Percentiles rank a stretch among this genome's conserved stretches.
Conservation (phyloP, 2,329 filamentous ascomycete species). For the Trichoderma gracile region DNA sequence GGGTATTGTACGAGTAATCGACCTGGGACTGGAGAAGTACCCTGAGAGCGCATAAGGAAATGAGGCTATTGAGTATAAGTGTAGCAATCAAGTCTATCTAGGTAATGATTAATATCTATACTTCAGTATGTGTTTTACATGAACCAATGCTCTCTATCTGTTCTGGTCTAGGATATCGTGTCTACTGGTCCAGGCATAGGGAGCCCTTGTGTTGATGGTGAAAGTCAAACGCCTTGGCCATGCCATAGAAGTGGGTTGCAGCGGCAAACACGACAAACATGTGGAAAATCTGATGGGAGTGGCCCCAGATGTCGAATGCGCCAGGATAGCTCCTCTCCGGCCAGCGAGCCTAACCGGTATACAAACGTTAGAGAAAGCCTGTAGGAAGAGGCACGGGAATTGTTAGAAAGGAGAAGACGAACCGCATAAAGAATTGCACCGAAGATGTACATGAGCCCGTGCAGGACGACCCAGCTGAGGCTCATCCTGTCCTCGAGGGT, state of each 20-base stretch:
- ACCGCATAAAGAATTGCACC: conserved; percentile 86
- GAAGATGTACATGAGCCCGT: conserved; percentile 81
- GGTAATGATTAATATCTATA: neutral
- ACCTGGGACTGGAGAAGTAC: conserved; percentile 55
- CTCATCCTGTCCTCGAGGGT: conserved; percentile 73
- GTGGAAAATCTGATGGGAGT: conserved; percentile 96
- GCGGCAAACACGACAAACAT: conserved; percentile 83
- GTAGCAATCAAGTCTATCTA: neutral
- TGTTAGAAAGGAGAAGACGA: conserved; percentile 37
- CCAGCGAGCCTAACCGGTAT: conserved; percentile 61
- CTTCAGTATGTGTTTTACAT: neutral
- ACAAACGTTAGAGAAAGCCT: too few relatives aligned
- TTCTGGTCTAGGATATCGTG: neutral
- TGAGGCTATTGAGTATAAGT: conserved; percentile 4
- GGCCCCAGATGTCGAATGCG: conserved; percentile 85
- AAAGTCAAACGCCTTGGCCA: conserved; percentile 83
- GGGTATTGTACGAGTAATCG: conserved; percentile 66
- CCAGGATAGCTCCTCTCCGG: conserved; percentile 81
- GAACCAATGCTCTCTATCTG: neutral
- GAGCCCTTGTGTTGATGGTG: conserved; percentile 65
- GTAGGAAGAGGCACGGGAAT: neutral
- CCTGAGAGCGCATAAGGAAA: conserved; percentile 22
- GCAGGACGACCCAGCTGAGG: conserved; percentile 74
- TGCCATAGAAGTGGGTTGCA: conserved; percentile 74
- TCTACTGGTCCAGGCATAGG: conserved; percentile 43